These are phyloP conservation scores for Aegle marmelos DNA, from an alignment of 345 rosid genomes.

Conservation along the genomic window DNA sequence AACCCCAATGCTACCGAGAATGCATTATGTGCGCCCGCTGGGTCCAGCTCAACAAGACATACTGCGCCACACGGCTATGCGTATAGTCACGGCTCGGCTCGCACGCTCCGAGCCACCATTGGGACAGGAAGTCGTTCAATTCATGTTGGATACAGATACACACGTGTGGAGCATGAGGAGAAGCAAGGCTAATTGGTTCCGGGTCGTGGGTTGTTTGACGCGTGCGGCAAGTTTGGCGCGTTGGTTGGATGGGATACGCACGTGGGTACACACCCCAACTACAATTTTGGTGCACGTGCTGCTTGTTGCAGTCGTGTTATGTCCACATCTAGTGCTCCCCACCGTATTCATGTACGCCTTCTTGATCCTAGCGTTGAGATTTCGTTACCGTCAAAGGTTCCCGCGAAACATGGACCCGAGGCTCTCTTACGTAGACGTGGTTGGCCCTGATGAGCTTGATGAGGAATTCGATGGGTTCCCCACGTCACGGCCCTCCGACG, in stretches of 20 bases:
- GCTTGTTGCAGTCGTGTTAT: slow-evolving; percentile 60
- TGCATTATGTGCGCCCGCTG: slow-evolving; percentile 75
- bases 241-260: slow-evolving; percentile 67
- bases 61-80: slow-evolving; percentile 82
- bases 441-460: slow-evolving; percentile 71
- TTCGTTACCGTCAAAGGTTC: slow-evolving; percentile 52
- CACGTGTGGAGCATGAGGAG: slow-evolving; percentile 94
- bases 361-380: slow-evolving; percentile 48
- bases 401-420: slow-evolving; percentile 58
- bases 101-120: slow-evolving; percentile 73
- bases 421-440: slow-evolving; percentile 60
- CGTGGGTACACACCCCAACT: slow-evolving; percentile 72
- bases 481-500: slow-evolving; percentile 47
- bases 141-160: slow-evolving; percentile 72
- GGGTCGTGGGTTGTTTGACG: slow-evolving; percentile 67
- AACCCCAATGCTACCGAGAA: slow-evolving; percentile 73
- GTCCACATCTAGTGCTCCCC: slow-evolving; percentile 79
- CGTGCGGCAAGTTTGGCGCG: slow-evolving; percentile 59
- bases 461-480: slow-evolving; percentile 90
- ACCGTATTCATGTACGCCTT: slow-evolving; percentile 84
- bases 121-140: slow-evolving; percentile 87
- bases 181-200: slow-evolving; percentile 91
- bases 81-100: slow-evolving; percentile 64
- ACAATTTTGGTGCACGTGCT: slow-evolving; percentile 64
- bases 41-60: slow-evolving; percentile 81